These are phyloP conservation scores for Symbiotaphrina buchneri DNA, from an alignment of 495 filamentous ascomycete species.

Conservation along the genomic window DNA sequence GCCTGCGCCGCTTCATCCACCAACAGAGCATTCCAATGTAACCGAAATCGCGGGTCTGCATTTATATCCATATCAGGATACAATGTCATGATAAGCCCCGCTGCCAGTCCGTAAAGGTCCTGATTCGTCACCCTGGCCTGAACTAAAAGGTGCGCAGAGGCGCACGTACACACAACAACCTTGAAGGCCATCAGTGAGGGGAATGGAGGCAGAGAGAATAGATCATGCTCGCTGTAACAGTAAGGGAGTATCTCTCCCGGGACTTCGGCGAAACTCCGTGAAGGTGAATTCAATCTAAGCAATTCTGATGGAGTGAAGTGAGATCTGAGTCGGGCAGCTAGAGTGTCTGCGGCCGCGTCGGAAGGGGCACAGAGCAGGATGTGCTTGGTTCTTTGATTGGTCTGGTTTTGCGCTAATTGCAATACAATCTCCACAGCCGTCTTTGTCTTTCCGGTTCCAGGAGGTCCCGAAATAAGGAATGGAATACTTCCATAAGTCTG, in stretches of 20 bases:
- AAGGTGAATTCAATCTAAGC: slow-evolving; percentile 23
- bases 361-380: slow-evolving; percentile 32
- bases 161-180: slow-evolving; percentile 25
- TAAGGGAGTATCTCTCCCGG: slow-evolving; percentile 20
- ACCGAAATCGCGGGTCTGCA: slow-evolving; percentile 3
- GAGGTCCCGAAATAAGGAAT: slow-evolving; percentile 28
- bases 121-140: slow-evolving; percentile 24
- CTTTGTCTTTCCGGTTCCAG: slow-evolving; percentile 32
- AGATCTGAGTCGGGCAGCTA: slow-evolving; percentile 20
- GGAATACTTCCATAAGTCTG: slow-evolving; percentile 24
- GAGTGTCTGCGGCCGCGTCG: slow-evolving; percentile 28
- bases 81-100: slow-evolving; percentile 3
- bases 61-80: slow-evolving; percentile 3
- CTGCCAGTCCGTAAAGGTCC: slow-evolving; percentile 15
- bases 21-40: slow-evolving; percentile 30
- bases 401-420: slow-evolving; percentile 11
- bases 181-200: slow-evolving; percentile 22
- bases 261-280: slow-evolving; percentile 24
- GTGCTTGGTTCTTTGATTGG: slow-evolving; percentile 11
- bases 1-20: slow-evolving; percentile 36
- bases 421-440: slow-evolving; percentile 25
- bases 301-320: slow-evolving; percentile 18
- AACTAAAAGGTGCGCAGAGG: slow-evolving; percentile 24
- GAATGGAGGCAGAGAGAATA: slow-evolving; percentile 25
- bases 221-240: slow-evolving; percentile 20